Evolutionary conservation across 176 grass and related monocot genomes (phyloP).

Genomic region (Poa pratensis): DNA sequence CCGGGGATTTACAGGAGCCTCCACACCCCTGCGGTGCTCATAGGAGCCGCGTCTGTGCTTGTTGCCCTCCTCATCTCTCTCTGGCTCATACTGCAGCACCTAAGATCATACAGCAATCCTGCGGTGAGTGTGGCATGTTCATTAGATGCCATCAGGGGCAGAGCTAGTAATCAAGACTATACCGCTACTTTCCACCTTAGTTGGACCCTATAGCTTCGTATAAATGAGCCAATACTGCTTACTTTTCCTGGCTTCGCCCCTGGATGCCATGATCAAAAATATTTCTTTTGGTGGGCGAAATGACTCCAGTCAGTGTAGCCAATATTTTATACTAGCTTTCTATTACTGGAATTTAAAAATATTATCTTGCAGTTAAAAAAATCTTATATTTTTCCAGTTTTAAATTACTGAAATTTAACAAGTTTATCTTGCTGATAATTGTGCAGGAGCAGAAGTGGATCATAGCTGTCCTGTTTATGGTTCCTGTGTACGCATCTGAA

Average conservation of each 20-base stretch:
- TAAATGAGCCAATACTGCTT: no score
- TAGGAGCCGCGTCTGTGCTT: slow-evolving; percentile 59
- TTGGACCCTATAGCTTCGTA: no score
- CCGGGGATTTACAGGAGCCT: slow-evolving; percentile 56
- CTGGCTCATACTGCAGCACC: slow-evolving; percentile 82
- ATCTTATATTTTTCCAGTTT: no score
- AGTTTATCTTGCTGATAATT: neutral
- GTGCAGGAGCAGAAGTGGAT: slow-evolving; percentile 97
- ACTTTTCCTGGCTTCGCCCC: no score
- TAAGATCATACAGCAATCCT: slow-evolving; percentile 79
- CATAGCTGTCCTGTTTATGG: slow-evolving; percentile 88
- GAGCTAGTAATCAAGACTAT: no score
- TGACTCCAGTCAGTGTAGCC: neutral
- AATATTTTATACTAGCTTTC: neutral
- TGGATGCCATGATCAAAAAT: no score
- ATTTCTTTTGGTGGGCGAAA: neutral
- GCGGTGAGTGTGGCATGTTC: slow-evolving; percentile 49
- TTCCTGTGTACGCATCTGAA: slow-evolving; percentile 89
- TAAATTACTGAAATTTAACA: neutral
- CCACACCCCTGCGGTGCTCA: slow-evolving; percentile 53
- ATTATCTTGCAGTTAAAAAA: neutral
- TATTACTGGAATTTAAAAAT: neutral
- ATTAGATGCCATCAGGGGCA: no score
- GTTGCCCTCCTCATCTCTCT: slow-evolving; percentile 70
- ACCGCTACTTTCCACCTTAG: no score